Evolutionary conservation across 139 green algal genomes (phyloP).

Genomic region (Raphidocelis subcapitata): DNA sequence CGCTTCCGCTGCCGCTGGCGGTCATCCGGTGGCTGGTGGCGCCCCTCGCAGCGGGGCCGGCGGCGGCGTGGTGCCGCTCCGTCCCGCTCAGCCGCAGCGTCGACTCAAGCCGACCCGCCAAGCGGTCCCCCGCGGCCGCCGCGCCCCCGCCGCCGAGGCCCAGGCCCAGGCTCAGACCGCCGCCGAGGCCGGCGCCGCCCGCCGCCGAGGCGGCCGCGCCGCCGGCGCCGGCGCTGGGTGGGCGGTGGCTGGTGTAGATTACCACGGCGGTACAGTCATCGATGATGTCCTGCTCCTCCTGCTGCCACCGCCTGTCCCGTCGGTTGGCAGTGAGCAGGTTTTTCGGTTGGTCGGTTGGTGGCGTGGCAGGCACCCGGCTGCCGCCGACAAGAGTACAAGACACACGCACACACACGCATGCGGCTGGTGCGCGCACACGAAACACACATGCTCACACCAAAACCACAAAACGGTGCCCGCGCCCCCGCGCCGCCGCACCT

Average conservation of each 20-base stretch:
- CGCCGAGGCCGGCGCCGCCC: too few relatives aligned
- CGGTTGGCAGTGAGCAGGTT: not conserved
- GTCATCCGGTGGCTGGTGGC: too few relatives aligned
- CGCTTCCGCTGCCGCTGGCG: too few relatives aligned
- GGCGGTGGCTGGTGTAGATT: not conserved
- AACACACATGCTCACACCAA: not conserved
- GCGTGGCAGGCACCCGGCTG: not conserved
- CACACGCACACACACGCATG: not conserved
- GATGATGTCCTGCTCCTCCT: constrained; percentile 40
- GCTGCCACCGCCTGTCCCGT: constrained; percentile 29
- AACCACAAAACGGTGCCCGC: not conserved
- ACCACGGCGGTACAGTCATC: constrained; percentile 53
- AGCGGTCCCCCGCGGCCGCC: too few relatives aligned
- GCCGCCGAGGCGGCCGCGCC: too few relatives aligned
- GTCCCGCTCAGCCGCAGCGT: too few relatives aligned
- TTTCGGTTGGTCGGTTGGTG: not conserved
- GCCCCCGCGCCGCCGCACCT: not conserved
- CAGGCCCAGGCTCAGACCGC: too few relatives aligned
- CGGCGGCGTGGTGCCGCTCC: too few relatives aligned
- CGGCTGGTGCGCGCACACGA: not conserved
- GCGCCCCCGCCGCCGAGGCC: too few relatives aligned
- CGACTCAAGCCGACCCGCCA: too few relatives aligned
- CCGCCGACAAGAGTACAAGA: not conserved
- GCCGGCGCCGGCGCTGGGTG: too few relatives aligned
- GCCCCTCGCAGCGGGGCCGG: too few relatives aligned